Base-by-base conservation (phyloP, 768 basidiomycete genomes). In the Nidularia pulvinata region DNA sequence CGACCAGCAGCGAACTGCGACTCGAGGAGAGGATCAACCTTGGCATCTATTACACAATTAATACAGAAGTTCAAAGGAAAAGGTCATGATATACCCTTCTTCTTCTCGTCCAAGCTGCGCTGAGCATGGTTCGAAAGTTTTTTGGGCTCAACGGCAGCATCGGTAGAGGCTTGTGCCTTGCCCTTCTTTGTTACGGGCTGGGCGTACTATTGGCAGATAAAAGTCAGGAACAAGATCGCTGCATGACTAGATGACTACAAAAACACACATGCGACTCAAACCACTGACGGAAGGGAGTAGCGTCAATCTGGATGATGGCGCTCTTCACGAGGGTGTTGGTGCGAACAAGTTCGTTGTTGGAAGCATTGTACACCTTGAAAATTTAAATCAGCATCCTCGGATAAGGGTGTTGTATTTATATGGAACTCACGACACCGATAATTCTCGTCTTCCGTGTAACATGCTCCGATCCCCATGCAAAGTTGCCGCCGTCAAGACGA, bases 291-390 rank as follows among this genome's bases (percentile, higher is more conserved):
- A 98, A 99, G 58, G 97, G 97, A 33, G 96, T 88, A 58, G 97
- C 96, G 78, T 99, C 97, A 67, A 99, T 74, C 72, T 98, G 95
- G 74, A 99, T 92, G 77, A 99, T 90, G 61, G 91, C 91, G 57
- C 89, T 82, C 82, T 96, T 98, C 70, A 99, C 97, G 54, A 99
- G 88, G 52, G 97, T 99, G 81, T 99, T 98, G 66, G 97, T 99
- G 65, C 97, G 93, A 69, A 99, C 96, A 67, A 98, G 87, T 77
- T 99, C 97, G 79, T 99, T 99, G 87, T 98, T 99, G 59, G 97
- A 95, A 46, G 97, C 86, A 73, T 98, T 99, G 86, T 98, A 99
- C 48, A 94, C 91, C 94, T 95, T 48, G 22, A 30, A 50, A 57
- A 4, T 44, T 44, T 35, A 42, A 36, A 34, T 53, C 54, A 55